Evolutionary conservation across 2,329 filamentous ascomycete species (phyloP).

Genomic region (Alternaria hordeiaustralica): DNA sequence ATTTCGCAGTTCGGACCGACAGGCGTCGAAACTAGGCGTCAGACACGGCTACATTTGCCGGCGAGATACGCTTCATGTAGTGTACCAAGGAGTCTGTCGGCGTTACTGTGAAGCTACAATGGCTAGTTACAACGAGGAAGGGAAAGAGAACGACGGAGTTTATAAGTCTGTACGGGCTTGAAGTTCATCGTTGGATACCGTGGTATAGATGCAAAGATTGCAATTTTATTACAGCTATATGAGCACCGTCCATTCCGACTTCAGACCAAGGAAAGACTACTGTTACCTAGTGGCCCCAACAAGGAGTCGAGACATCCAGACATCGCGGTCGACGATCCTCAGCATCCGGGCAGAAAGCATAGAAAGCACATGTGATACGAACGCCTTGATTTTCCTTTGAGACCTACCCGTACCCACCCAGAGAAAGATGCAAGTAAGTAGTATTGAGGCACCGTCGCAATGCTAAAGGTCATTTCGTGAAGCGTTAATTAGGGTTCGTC

Average conservation of each 20-base stretch:
- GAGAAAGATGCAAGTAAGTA: constrained; percentile 18
- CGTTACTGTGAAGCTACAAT: not conserved
- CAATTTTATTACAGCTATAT: constrained; percentile 11
- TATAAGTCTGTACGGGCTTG: not conserved
- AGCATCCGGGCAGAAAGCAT: constrained; percentile 1
- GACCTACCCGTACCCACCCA: constrained; percentile 5
- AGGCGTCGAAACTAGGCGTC: constrained; percentile 7
- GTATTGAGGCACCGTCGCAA: constrained; percentile 34
- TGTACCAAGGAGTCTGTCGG: not conserved
- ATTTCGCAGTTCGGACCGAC: not conserved
- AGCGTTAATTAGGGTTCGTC: constrained; percentile 23
- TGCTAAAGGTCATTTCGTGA: constrained; percentile 32
- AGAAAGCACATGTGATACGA: constrained; percentile 2
- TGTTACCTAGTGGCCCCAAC: constrained; percentile 5
- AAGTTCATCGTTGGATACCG: not conserved
- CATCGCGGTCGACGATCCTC: constrained; percentile 6
- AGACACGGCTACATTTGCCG: constrained; percentile 6
- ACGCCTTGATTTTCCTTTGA: constrained; percentile 7
- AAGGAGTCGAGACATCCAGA: not conserved
- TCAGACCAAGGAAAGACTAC: not conserved
- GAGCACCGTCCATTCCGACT: not conserved
- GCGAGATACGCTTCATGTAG: not conserved
- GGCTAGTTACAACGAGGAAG: not conserved
- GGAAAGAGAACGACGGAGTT: not conserved
- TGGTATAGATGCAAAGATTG: not conserved